Evolutionary conservation across 2,329 filamentous ascomycete genomes (phyloP), one percentile per base, ranked within the genome.

Genomic region (Ceratocystis lukuohia): DNA sequence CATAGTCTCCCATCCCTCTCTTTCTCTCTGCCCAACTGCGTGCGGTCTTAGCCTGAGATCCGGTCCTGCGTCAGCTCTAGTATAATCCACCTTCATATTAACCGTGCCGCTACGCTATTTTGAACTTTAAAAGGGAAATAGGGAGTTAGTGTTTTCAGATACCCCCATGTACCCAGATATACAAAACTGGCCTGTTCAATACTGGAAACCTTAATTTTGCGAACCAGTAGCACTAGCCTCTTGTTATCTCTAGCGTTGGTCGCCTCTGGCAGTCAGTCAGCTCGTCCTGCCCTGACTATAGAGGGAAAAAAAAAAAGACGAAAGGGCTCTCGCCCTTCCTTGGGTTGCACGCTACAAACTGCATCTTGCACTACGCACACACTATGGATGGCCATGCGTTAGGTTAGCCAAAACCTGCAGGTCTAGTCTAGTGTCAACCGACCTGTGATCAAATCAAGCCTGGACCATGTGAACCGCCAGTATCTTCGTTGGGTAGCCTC

Each of bases 41-140:
- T 12, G 10, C 37, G 37, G 37, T 41, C 37, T 37, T 59, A 59
- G 53, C n/a, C 28, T 30, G 10, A 57, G 50, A 57, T 57, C 50
- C 50, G 22, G 22, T 57, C 50, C 17, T 20, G 25, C n/a, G 10
- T 59, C 53, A 59, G 25, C 53, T 59, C 25, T 33, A 57, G 53
- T 57, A 57, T n/a, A 5, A 33, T 57, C 53, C 53, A 22, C 10
- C 53, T 57, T 28, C 20, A n/a, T 22, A 57, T 15, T 37, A 17
- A n/a, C 53, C 53, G 53, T 59, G 53, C 53, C 53, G 53, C 53
- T 33, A 12, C 48, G 48, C 53, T 59, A 59, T 30, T 59, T 30
- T 6, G 15, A 59, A 59, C 53, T 33, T 30, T 2, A 25, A 59
- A 57, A 37, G 53, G 30, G 5, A 30, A 17, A 7, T 3, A 12